phyloP scores from a whole-genome alignment of 2,329 filamentous ascomycete species.

The Botryosphaeria dothidea region DNA sequence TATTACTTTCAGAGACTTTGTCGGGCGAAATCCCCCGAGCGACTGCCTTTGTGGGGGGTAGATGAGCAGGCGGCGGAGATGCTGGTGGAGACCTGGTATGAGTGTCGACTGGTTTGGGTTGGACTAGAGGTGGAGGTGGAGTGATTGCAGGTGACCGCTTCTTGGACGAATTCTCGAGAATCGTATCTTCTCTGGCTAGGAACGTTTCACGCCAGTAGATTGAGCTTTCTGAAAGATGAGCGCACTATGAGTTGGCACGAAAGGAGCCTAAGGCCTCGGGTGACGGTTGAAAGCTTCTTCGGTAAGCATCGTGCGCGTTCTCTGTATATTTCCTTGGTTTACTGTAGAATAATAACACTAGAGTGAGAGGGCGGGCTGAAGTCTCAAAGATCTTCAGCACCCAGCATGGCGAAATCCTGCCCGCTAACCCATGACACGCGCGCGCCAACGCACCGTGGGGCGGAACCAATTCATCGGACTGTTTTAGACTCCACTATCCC shows the following conservation, averaged over 20 bases:
- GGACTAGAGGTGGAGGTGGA: not conserved
- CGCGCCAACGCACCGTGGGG: not conserved
- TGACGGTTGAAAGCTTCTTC: constrained; percentile 4
- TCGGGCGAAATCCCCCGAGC: no score
- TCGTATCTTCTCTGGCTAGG: not conserved
- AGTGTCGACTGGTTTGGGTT: not conserved
- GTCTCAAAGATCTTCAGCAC: not conserved
- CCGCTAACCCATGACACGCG: not conserved
- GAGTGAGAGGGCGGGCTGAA: no score
- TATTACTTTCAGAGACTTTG: no score
- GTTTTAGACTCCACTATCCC: no score
- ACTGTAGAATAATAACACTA: no score
- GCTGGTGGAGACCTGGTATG: not conserved
- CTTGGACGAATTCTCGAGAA: not conserved
- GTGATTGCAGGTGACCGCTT: no score
- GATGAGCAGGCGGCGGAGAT: not conserved
- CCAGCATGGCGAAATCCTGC: not conserved
- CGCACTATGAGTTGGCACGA: not conserved
- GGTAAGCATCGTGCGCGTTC: not conserved
- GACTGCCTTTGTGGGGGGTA: not conserved
- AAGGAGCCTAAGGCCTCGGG: not conserved
- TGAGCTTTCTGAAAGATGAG: not conserved
- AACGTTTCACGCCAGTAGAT: not conserved
- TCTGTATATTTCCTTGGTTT: not conserved
- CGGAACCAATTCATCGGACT: no score